Base-by-base conservation (phyloP, 805 yeast genomes). In the Zygotorulaspora florentina region DNA sequence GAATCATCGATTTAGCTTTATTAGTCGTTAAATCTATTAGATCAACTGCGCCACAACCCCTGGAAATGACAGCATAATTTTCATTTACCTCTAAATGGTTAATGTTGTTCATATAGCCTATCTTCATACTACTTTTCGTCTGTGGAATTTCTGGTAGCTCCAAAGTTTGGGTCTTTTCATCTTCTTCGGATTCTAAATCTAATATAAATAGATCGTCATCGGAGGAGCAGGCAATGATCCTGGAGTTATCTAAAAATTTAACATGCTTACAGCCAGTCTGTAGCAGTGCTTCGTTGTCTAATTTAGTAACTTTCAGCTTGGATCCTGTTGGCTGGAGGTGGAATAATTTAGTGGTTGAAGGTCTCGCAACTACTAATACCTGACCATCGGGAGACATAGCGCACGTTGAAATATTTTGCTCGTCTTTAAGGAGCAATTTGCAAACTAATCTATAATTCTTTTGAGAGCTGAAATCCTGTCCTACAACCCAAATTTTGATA, bases 401-500 rank as follows among this genome's bases (percentile, higher is more conserved):
- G 48, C 85, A 87, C 29, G 76, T 68, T 1, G 88, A 70, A 40
- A 93, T 83, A 65, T 85, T 85, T 52, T 88, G 96, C 27, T 86
- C 95, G 52, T 84, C 93, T 39, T 79, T 73, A 47, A 84, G 67
- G 2, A 76, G 69, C 56, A 87, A 60, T 65, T 86, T 86, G 43
- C 85, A 73, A 2, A 85, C 80, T 47, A 89, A 64, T 47, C 76
- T 77, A 58, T 60, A 67, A 46, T 57, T 58, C 9, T 57, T 59
- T 8, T 50, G 58, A n/a, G 56, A 45, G 9, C 52, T 48, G 3
- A 48, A 35, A 27, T 61, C 70, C 15, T 66, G 62, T 17, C 67
- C 68, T 15, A 87, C 58, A 50, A 67, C 70, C 98, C 98, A 93
- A 9, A 93, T 72, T 60, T 88, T 88, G 35, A 91, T 77, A 3